Evolutionary conservation across 139 green algal species (phyloP).

Genomic region (Coccomyxa sp.): DNA sequence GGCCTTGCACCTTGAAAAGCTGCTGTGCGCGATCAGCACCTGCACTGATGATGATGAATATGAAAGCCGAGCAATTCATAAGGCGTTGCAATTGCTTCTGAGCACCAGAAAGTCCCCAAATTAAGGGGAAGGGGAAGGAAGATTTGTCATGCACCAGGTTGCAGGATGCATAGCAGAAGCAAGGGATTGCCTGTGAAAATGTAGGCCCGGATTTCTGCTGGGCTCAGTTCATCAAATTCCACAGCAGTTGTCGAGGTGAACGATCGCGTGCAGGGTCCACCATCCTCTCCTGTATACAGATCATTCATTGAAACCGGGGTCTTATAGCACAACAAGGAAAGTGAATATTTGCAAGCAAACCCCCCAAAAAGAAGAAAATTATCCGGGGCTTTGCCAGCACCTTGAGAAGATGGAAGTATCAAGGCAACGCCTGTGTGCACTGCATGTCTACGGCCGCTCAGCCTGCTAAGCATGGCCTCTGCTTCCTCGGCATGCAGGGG

Average conservation of each 20-base stretch:
- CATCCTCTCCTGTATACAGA: not conserved
- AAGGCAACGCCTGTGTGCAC: slow-evolving; percentile 86
- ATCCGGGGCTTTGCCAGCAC: not conserved
- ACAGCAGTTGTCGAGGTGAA: slow-evolving; percentile 75
- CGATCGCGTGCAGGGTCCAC: slow-evolving; percentile 18
- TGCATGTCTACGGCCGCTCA: slow-evolving; percentile 57
- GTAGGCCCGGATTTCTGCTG: slow-evolving; percentile 67
- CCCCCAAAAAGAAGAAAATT: too few species aligned
- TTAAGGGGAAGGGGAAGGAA: too few species aligned
- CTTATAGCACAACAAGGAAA: too few species aligned
- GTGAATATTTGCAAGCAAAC: too few species aligned
- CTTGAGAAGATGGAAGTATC: slow-evolving; percentile 34
- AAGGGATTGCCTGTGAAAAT: slow-evolving; percentile 44
- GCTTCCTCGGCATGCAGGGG: slow-evolving; percentile 66
- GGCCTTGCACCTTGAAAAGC: not conserved
- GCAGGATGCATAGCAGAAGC: not conserved
- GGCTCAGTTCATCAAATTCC: slow-evolving; percentile 64
- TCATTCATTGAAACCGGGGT: not conserved
- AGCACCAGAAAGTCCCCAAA: not conserved
- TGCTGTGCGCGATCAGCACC: not conserved
- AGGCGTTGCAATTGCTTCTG: not conserved
- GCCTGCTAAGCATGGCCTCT: slow-evolving; percentile 55
- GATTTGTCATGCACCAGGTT: too few species aligned
- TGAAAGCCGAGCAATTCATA: not conserved
- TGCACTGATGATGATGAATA: not conserved